Evolutionary conservation across 2,329 filamentous ascomycete genomes (phyloP).

Genomic region (Endoconidiophora polonica): DNA sequence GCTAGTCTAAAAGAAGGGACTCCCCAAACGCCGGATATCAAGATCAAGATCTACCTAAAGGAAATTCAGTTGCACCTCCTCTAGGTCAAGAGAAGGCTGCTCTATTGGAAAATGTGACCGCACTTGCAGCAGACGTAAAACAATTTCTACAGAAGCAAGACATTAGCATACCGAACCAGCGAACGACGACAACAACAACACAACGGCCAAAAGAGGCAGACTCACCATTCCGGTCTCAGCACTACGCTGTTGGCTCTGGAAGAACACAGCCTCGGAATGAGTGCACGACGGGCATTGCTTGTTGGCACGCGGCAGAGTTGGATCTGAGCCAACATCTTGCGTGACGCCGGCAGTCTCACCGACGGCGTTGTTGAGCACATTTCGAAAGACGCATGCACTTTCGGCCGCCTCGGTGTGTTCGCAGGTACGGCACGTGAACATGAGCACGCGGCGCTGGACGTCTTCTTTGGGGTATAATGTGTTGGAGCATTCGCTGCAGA

Average conservation of each 20-base stretch:
- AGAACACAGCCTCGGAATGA: constrained; percentile 87
- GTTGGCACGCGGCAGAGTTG: constrained; percentile 85
- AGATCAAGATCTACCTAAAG: neutral
- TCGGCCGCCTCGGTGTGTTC: constrained; percentile 75
- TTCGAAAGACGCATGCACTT: constrained; percentile 87
- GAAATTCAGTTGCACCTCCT: neutral
- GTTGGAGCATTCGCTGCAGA: constrained; percentile 98
- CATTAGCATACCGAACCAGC: neutral
- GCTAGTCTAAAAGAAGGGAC: neutral
- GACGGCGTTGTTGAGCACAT: constrained; percentile 77
- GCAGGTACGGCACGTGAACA: constrained; percentile 94
- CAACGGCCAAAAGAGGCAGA: neutral
- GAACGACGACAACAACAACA: neutral
- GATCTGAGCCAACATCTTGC: constrained; percentile 91
- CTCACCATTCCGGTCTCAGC: constrained; percentile 96
- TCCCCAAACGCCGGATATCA: constrained; percentile 3
- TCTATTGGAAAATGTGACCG: constrained; percentile 63
- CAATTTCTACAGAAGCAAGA: constrained; percentile 46
- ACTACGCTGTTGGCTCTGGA: constrained; percentile 94
- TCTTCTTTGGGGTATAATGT: constrained; percentile 97
- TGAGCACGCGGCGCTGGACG: constrained; percentile 61
- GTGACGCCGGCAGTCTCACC: constrained; percentile 95
- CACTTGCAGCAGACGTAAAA: constrained; percentile 92
- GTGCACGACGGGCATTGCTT: constrained; percentile 72
- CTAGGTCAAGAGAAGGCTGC: too few species aligned